These are phyloP conservation scores for Lentinus polychrous DNA, from an alignment of 1,284 basidiomycete species.

Conservation along the genomic window DNA sequence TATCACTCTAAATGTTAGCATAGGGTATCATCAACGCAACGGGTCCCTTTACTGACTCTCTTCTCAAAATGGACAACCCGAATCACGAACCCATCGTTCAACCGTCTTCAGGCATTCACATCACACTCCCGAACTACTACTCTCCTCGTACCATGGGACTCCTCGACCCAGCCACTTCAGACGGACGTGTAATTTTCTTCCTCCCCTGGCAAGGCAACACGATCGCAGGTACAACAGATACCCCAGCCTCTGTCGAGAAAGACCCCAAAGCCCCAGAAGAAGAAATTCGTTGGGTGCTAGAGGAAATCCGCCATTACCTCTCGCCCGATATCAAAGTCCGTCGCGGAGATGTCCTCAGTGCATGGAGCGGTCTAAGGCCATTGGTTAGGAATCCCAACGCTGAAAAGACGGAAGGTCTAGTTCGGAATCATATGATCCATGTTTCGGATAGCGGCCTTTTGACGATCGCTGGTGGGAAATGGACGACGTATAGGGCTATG, in stretches of 20 bases:
- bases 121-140: constrained; percentile 96
- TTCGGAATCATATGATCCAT: constrained; percentile 93
- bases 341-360: constrained; percentile 93
- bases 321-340: constrained; percentile 91
- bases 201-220: constrained; percentile 98
- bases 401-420: constrained; percentile 79
- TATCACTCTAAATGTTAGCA: neutral
- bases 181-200: constrained; percentile 98
- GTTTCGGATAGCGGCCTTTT: constrained; percentile 78
- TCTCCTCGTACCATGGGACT: constrained; percentile 94
- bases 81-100: constrained; percentile 83
- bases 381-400: constrained; percentile 82
- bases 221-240: constrained; percentile 95
- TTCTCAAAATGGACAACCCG: constrained; percentile 85
- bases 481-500: constrained; percentile 98
- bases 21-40: constrained; percentile 95
- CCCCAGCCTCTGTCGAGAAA: constrained; percentile 69
- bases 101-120: constrained; percentile 90
- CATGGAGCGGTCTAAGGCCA: constrained; percentile 91
- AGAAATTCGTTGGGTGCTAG: constrained; percentile 95
- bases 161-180: constrained; percentile 91
- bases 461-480: constrained; percentile 97
- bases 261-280: constrained; percentile 87
- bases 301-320: constrained; percentile 87
- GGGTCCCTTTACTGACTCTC: constrained; percentile 87